Base-by-base conservation (phyloP, 352 stramenopile species). In the Peronosclerospora sorghi region DNA sequence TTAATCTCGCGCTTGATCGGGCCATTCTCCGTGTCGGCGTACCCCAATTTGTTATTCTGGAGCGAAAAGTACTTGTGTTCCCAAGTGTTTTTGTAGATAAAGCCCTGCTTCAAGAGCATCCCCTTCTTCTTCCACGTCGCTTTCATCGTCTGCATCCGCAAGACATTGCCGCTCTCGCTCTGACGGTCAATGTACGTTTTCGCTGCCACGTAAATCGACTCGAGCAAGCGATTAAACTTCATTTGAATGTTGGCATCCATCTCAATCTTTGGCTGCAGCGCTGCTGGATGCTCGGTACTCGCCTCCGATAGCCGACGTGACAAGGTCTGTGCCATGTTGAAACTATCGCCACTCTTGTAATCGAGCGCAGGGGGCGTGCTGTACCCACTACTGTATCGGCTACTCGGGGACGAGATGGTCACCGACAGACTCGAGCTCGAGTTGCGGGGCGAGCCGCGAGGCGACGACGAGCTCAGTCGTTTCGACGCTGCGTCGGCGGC, bases 71-170 rank as follows among this genome's bases (percentile, higher is more conserved):
- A 89, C 35, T 87, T 91, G 35, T 69, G 67, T 55, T 89, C 87
- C 81, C 81, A 94, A 41, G 81, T 86, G 58, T 87, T 90, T 55
- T 91, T 91, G 69, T 94, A 91, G 41, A 94, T 85, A 49, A 90
- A 90, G 7, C 78, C 78, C 45, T 94, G 81, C 52, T 94, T 94
- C 5, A 94, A 55, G 17, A 94, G 56, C 53, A 78, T 56, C 0
- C 81, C 81, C 47, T 91, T 91, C 59, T 94, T 94, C 64, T 94
- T 94, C 81, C 81, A 94, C 32, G 78, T 91, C 15, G 81, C 81
- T 36, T 84, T 72, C 17, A 70, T 59, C 10, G 68, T 69, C 44
- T 83, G 65, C 32, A 77, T 86, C 18, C 73, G 67, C 15, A 87
- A 34, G 35, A 83, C 42, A 36, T 71, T 83, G 1, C 71, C 77